Percentiles rank a stretch among this genome's conserved stretches.
Conservation (phyloP, 805 yeast genomes). For the Candida krabiensis region DNA sequence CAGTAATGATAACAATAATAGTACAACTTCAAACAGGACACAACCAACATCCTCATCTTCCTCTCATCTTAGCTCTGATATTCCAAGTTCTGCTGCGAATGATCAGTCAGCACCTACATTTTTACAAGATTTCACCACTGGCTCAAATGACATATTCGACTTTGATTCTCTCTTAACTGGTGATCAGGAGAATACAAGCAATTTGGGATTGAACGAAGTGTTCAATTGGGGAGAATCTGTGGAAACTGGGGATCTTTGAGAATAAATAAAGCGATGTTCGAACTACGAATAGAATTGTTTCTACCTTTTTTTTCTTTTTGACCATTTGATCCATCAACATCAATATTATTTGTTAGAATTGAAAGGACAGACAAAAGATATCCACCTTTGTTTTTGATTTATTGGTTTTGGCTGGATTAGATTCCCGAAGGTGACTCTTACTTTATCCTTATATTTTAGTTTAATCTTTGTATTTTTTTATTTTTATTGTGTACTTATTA, state of each 20-base stretch:
- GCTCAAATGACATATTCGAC: slow-evolving; percentile 41
- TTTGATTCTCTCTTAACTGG: slow-evolving; percentile 45
- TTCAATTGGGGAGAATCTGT: slow-evolving; percentile 44
- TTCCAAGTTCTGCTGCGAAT: slow-evolving; percentile 16
- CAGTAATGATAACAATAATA: slow-evolving; percentile 2
- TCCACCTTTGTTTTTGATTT: too few species aligned
- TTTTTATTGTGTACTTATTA: slow-evolving; percentile 3
- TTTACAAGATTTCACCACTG: slow-evolving; percentile 33
- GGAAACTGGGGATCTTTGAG: slow-evolving; percentile 37
- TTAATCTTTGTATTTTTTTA: slow-evolving; percentile 2
- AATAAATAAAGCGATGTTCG: too few species aligned
- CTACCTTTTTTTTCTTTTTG: too few species aligned
- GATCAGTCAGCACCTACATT: slow-evolving; percentile 21
- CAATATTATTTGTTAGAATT: too few species aligned
- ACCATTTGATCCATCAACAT: too few species aligned
- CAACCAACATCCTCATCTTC: slow-evolving; percentile 7
- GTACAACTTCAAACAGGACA: background rate
- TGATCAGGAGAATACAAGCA: slow-evolving; percentile 35
- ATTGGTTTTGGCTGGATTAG: too few species aligned
- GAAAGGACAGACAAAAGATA: too few species aligned
- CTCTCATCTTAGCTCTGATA: slow-evolving; percentile 14
- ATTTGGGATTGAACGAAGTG: slow-evolving; percentile 34
- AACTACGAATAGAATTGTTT: slow-evolving; percentile 1
- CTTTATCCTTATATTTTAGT: background rate
- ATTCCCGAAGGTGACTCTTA: too few species aligned